Base-by-base conservation (phyloP, 305 asterid genomes). In the Plantago rigida region DNA sequence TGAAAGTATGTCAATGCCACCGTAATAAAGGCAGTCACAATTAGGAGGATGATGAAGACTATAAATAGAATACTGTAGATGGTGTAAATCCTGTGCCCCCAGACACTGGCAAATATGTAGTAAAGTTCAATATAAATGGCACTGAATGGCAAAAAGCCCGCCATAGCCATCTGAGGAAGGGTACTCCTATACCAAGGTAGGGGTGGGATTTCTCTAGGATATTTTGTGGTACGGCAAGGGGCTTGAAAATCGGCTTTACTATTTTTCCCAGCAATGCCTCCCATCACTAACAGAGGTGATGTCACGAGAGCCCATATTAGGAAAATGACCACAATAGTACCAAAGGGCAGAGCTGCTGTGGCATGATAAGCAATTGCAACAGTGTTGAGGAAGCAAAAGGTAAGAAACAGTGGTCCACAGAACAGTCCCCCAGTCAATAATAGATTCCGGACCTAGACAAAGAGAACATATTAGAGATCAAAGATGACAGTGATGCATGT, bases 121-220 rank as follows among this genome's bases (percentile, higher is more conserved):
- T 84, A 86, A 15, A 86, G 85, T 57, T 86, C 94, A 8, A 86
- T 86, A 45, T 85, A 85, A 28, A 85, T 85, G 70, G 94, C 90
- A 70, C 91, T 81, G 76, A 86, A 86, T 5, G 94, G 94, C 75
- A 86, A 77, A 69, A 86, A 83, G 13, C 94, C 91, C 28, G 94
- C 94, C 94, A 86, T 86, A n/a, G 91, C 88, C 94, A 86, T 86
- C 79, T 86, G 94, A 19, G 91, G 91, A 24, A 86, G 60, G 36
- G 85, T 65, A 45, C 81, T 80, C 24, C 89, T 85, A 66, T 86
- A 86, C 95, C 91, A 86, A 47, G 89, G 89, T 50, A 78, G 69
- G 15, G 86, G 71, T 60, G 95, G 95, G 59, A 87, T 82, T 72
- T 87, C 95, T 60, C 95, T 73, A 6, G 95, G 94, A 69, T 87